These are phyloP conservation scores for Colletotrichum sp. DNA, from an alignment of 2,329 filamentous ascomycete genomes.

Conservation along the genomic window DNA sequence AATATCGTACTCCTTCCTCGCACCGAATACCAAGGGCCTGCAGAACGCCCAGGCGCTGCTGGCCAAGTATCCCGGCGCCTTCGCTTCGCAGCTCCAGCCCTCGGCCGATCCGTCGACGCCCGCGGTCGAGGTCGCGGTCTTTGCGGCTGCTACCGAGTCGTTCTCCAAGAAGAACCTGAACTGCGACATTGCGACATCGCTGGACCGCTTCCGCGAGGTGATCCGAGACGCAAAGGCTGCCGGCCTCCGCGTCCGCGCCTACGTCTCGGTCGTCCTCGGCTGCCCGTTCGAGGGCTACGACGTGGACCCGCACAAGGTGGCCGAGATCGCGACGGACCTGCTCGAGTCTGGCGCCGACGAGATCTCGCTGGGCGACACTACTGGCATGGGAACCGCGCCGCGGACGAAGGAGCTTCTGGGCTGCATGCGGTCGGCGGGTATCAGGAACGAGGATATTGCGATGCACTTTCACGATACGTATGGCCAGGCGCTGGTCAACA, in stretches of 20 bases:
- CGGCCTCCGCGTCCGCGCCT: constrained; percentile 74
- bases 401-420: constrained; percentile 68
- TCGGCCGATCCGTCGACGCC: constrained; percentile 46
- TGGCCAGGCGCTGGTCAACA: constrained; percentile 84
- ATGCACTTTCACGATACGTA: constrained; percentile 93
- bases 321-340: constrained; percentile 70
- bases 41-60: constrained; percentile 62
- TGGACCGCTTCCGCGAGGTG: constrained; percentile 72
- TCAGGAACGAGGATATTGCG: constrained; percentile 73
- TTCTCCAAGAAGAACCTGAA: constrained; percentile 86
- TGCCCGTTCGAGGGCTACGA: constrained; percentile 77
- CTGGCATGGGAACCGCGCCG: constrained; percentile 86
- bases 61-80: constrained; percentile 52
- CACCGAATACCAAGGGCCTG: constrained; percentile 77
- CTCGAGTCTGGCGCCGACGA: constrained; percentile 90
- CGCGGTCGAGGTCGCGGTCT: constrained; percentile 75
- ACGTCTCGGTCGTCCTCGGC: constrained; percentile 80
- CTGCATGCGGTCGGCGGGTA: constrained; percentile 68
- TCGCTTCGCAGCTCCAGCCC: constrained; percentile 55
- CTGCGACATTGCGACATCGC: constrained; percentile 76
- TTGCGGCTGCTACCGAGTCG: constrained; percentile 80
- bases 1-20: constrained; percentile 80
- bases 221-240: constrained; percentile 70
- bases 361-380: constrained; percentile 89
- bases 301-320: constrained; percentile 67